These are phyloP conservation scores for Metschnikowia picachoensis DNA, from an alignment of 805 yeast genomes.

Conservation along the genomic window DNA sequence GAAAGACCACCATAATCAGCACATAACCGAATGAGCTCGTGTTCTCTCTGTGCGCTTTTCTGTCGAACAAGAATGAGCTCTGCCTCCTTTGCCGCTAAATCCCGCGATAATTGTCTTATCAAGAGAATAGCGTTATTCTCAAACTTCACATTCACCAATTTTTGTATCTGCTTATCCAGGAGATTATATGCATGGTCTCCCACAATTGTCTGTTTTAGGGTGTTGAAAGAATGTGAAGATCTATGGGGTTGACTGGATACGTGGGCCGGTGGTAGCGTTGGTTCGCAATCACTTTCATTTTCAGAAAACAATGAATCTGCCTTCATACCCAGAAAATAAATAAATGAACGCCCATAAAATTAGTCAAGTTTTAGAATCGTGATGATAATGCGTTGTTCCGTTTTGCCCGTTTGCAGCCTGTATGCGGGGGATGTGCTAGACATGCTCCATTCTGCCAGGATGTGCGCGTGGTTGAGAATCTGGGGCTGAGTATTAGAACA, in stretches of 20 bases:
- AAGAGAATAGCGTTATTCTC: constrained; percentile 26
- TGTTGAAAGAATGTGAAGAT: background rate
- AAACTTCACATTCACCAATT: constrained; percentile 24
- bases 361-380: no score
- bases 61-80: constrained; percentile 39
- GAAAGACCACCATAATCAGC: constrained; percentile 36
- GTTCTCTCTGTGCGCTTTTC: constrained; percentile 32
- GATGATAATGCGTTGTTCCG: no score
- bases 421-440: no score
- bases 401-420: no score
- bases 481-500: no score
- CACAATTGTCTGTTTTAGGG: background rate
- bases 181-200: constrained; percentile 22
- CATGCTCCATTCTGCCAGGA: no score
- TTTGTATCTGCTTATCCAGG: constrained; percentile 19
- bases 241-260: background rate
- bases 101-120: constrained; percentile 45
- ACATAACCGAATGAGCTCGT: constrained; percentile 28
- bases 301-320: constrained; percentile 1
- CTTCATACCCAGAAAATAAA: background rate
- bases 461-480: no score
- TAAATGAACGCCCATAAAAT: no score
- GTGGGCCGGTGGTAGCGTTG: no score
- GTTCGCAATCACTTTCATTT: background rate
- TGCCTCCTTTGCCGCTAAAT: constrained; percentile 45